Evolutionary conservation across 495 filamentous ascomycete genomes (phyloP), one percentile per base, ranked within the genome.

Genomic region (Penicilliopsis zonata): DNA sequence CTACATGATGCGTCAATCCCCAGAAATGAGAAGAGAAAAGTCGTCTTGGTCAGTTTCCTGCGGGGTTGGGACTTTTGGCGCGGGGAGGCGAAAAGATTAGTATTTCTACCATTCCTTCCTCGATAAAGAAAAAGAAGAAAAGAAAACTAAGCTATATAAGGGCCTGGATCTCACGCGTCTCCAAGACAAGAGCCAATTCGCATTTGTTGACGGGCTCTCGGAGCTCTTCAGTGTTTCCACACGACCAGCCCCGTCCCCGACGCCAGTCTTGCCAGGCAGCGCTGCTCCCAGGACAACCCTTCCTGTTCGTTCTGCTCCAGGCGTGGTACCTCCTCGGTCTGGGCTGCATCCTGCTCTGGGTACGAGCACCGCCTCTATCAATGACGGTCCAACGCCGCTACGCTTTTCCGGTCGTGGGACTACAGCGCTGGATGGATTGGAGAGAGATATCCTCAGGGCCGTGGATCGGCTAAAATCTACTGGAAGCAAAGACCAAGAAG

Each of bases 21-120:
- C n/a, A n/a, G n/a, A n/a, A n/a, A n/a, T n/a, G n/a, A 34, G 17
- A 58, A 53, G 28, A 47, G 43, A 36, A 63, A 64, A n/a, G 74
- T 96, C 3, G 57, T 94, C 10, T 58, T 94, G 0, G 74, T 87
- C 38, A 86, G 79, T 58, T 94, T 78, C 53, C 58, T 92, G 55
- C 69, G 81, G 32, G 77, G 86, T 43, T 67, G 58, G 38, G 59
- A 67, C 16, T 92, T 92, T 49, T 94, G 86, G 86, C 74, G 54
- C 29, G 63, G 75, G 3, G 66, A 68, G 26, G 68, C 66, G 16
- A 68, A 67, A 35, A 69, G 70, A 52, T 47, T 84, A 40, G 74
- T 78, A 53, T 38, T 65, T 61, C 5, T 35, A 30, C 24, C 26
- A 16, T 21, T 44, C 19, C 17, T 37, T 18, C 16, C 29, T 26